Evolutionary conservation across 1,284 basidiomycete genomes (phyloP).

Genomic region (Chiua sp.): DNA sequence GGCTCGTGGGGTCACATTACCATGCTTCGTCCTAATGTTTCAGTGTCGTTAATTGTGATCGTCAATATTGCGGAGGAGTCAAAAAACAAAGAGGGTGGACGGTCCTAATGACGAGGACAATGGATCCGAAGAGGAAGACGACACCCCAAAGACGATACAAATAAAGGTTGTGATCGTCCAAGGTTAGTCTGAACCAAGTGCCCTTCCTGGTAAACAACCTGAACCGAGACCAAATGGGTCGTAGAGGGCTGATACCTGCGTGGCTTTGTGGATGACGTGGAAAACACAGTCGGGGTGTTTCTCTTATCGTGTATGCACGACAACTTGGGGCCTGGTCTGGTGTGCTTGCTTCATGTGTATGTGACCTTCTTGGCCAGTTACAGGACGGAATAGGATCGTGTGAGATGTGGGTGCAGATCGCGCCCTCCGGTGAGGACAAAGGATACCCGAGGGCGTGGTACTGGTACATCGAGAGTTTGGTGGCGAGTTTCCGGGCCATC

Average conservation of each 20-base stretch:
- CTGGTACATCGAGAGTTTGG: too few species aligned
- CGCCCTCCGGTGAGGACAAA: too few species aligned
- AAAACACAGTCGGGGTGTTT: slow-evolving; percentile 52
- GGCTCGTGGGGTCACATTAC: too few species aligned
- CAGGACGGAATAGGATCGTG: too few species aligned
- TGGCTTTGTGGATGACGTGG: slow-evolving; percentile 51
- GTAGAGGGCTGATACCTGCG: slow-evolving; percentile 33
- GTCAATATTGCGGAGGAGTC: too few species aligned
- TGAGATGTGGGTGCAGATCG: too few species aligned
- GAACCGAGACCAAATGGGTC: slow-evolving; percentile 23
- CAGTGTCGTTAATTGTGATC: too few species aligned
- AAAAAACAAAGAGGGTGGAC: slow-evolving; percentile 24
- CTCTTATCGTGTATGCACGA: slow-evolving; percentile 54
- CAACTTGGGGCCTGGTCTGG: slow-evolving; percentile 54
- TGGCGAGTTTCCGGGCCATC: too few species aligned
- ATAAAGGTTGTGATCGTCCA: slow-evolving; percentile 28
- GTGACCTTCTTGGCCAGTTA: slow-evolving; percentile 59
- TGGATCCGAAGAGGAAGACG: slow-evolving; percentile 33
- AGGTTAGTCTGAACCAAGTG: slow-evolving; percentile 39
- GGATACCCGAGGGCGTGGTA: too few species aligned
- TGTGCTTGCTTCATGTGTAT: slow-evolving; percentile 23
- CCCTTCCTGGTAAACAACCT: slow-evolving; percentile 35
- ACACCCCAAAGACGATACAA: slow-evolving; percentile 26
- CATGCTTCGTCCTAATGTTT: too few species aligned
- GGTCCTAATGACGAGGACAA: slow-evolving; percentile 27